Base-by-base conservation (phyloP, 495 filamentous ascomycete genomes). In the Coniosporium apollinis region DNA sequence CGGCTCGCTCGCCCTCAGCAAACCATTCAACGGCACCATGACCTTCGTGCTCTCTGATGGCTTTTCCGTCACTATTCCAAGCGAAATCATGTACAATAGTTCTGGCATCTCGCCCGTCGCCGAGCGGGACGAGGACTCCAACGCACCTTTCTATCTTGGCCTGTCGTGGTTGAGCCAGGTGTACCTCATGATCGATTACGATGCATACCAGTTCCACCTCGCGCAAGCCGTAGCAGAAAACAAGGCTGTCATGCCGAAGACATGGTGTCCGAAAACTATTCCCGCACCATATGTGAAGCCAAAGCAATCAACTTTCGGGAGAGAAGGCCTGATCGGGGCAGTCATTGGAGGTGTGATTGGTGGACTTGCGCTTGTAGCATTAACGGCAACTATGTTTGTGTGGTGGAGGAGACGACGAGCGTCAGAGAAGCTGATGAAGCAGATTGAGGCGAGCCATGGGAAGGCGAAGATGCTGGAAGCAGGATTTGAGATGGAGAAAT, bases 121-220 rank as follows among this genome's bases (percentile, higher is more conserved):
- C 16, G 28, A 28, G 3, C 33, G 38, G 17, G 28, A 30, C 8
- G 9, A 42, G n/a, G 24, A 40, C 8, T 39, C 36, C n/a, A 43
- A 21, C 35, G 22, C 20, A 4, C 50, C 52, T 10, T 56, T 51
- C 37, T 50, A 51, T 39, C 50, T 56, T 38, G 32, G 33, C 19
- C 22, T 41, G 36, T 44, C 52, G 10, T 53, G 42, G 33, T 50
- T 56, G 19, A 26, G 22, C 22, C 50, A 56, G 38, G 47, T 51
- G 22, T 56, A 56, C 39, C 47, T 56, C 28, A 56, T 56, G 52
- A 38, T 45, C 24, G 48, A 53, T 39, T 56, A 37, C 39, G 52
- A 56, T 22, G 13, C 37, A 1, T 39, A 44, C 30, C 13, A 19
- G 19, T 56, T 56, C 45, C 48, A 47, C 34, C 49, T 56, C 39